These are phyloP conservation scores for Leucoagaricus sp. DNA, from an alignment of 1,284 basidiomycete genomes.

Conservation along the genomic window DNA sequence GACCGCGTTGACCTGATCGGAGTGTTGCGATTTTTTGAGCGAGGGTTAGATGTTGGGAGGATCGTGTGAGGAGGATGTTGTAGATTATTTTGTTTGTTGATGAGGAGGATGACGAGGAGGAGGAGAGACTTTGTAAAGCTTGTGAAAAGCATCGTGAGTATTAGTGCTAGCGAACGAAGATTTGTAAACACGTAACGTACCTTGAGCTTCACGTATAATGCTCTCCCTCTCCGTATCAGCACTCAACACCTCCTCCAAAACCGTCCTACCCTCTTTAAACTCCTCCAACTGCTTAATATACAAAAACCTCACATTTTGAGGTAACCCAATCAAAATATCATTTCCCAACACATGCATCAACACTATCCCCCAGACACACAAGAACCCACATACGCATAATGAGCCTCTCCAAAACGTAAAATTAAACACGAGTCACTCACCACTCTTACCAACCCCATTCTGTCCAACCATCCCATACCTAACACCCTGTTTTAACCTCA, in stretches of 20 bases:
- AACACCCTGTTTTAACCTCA: slow-evolving; percentile 51
- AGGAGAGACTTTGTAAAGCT: slow-evolving; percentile 23
- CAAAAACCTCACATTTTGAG: slow-evolving; percentile 49
- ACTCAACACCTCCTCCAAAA: slow-evolving; percentile 29
- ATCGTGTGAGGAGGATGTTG: slow-evolving; percentile 25
- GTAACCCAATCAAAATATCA: slow-evolving; percentile 41
- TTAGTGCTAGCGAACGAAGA: slow-evolving; percentile 14
- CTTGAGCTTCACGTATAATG: slow-evolving; percentile 30
- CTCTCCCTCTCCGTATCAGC: slow-evolving; percentile 32
- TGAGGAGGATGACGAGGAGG: slow-evolving; percentile 20
- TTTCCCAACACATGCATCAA: slow-evolving; percentile 30
- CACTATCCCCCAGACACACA: slow-evolving; percentile 17
- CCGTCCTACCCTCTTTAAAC: slow-evolving; percentile 22
- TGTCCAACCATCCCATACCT: slow-evolving; percentile 55
- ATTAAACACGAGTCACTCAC: slow-evolving; percentile 16
- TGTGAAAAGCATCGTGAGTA: slow-evolving; percentile 1
- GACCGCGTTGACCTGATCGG: slow-evolving; percentile 61
- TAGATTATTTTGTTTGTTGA: slow-evolving; percentile 24
- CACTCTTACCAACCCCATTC: slow-evolving; percentile 64
- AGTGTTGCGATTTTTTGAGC: slow-evolving; percentile 56
- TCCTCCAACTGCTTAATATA: slow-evolving; percentile 51
- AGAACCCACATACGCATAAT: background rate
- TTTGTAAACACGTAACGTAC: slow-evolving; percentile 11
- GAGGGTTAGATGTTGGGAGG: slow-evolving; percentile 30
- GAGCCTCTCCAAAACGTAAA: background rate